Conservation (phyloP, 805 yeast genomes). For the Starmerella cellae region DNA sequence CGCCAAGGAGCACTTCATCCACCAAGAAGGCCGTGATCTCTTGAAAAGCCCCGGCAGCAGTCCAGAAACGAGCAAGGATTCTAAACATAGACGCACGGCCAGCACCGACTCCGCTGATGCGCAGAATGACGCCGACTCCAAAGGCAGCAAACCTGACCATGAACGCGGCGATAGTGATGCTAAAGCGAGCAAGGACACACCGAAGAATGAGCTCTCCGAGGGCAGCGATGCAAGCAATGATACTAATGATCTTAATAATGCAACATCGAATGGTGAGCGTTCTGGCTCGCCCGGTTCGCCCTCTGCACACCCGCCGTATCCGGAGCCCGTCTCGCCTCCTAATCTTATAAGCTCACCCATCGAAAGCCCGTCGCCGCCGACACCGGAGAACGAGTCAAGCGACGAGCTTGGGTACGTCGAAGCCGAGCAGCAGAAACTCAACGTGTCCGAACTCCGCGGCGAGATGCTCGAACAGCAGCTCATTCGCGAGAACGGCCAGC, state of each 20-base stretch:
- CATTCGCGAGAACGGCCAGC: slow-evolving; percentile 20
- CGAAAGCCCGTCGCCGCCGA: slow-evolving; percentile 12
- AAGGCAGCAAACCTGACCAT: no score
- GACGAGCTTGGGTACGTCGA: slow-evolving; percentile 10
- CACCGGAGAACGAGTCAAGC: slow-evolving; percentile 13
- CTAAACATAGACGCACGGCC: slow-evolving; percentile 7
- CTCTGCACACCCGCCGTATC: not conserved
- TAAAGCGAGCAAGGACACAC: slow-evolving; percentile 20
- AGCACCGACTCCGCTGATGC: slow-evolving; percentile 19
- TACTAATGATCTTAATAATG: not conserved
- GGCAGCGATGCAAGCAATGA: not conserved
- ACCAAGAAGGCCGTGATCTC: not conserved
- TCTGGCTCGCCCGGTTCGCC: not conserved
- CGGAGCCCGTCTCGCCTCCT: not conserved
- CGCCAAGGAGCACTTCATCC: not conserved
- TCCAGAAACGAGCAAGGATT: not conserved
- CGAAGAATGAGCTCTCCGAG: not conserved
- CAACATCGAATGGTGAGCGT: not conserved
- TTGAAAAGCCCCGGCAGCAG: not conserved
- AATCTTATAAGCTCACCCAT: slow-evolving; percentile 5
- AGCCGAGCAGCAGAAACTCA: slow-evolving; percentile 11
- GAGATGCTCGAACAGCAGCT: slow-evolving; percentile 12
- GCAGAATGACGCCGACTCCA: slow-evolving; percentile 15
- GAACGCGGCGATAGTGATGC: slow-evolving; percentile 18
- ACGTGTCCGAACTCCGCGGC: slow-evolving; percentile 9